Base-by-base conservation (phyloP, 495 filamentous ascomycete genomes). In the Hypoxylon trugodes region DNA sequence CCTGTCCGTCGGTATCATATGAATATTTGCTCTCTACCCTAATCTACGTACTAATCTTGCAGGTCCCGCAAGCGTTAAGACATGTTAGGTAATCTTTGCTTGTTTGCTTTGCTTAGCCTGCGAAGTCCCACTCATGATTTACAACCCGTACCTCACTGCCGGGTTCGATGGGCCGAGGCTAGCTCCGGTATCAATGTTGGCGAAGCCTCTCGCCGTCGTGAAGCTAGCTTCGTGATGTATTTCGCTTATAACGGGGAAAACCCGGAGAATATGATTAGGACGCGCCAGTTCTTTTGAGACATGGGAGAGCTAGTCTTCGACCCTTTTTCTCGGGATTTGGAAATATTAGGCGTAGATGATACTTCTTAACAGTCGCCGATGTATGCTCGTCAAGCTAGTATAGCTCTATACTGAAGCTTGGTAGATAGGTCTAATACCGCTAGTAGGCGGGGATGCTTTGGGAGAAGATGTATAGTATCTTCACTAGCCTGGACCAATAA, bases 1-100 rank as follows among this genome's bases (percentile, higher is more conserved):
- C n/a, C n/a, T n/a, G n/a, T n/a, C n/a, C 32, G 50, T 58, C 24
- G 52, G 32, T 37, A 43, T 62, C 41, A 53, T 46, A 56, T 48
- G 63, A 50, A 61, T 40, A 41, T 59, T 54, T 48, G n/a, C 36
- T 56, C 38, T 8, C 26, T 10, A n/a, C n/a, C n/a, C n/a, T n/a
- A n/a, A n/a, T n/a, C n/a, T n/a, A n/a, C n/a, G n/a, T n/a, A n/a
- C n/a, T n/a, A n/a, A n/a, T n/a, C n/a, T n/a, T n/a, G n/a, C n/a
- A n/a, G n/a, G n/a, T n/a, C n/a, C n/a, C n/a, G n/a, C n/a, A n/a
- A n/a, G n/a, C n/a, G n/a, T n/a, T n/a, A n/a, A n/a, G n/a, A n/a
- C n/a, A n/a, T 12, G 24, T 48, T 21, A 33, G 35, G 19, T 21
- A 46, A 24, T 41, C 25, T 42, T 47, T 16, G 32, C 16, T 33